Evolutionary conservation across 768 basidiomycete species (phyloP).

Genomic region (Pisolithus microcarpus): DNA sequence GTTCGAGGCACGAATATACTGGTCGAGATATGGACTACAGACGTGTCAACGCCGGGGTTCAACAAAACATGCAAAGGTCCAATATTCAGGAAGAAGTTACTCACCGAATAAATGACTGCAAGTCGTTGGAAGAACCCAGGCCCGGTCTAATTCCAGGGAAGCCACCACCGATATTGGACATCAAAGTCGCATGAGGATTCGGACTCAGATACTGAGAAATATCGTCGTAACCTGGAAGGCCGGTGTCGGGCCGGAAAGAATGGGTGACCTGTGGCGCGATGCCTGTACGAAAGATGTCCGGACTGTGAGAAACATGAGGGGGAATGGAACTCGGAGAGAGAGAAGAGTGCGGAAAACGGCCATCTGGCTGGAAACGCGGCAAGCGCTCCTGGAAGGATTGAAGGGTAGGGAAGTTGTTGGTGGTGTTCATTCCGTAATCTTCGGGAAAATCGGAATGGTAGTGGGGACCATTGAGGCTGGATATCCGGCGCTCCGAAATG

Average conservation of each 20-base stretch:
- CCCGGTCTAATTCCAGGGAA: conserved; percentile 59
- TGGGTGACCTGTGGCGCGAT: conserved; percentile 69
- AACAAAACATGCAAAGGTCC: conserved; percentile 10
- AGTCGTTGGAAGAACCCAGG: conserved; percentile 59
- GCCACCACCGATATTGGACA: conserved; percentile 56
- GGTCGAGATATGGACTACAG: conserved; percentile 69
- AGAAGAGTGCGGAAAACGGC: conserved; percentile 41
- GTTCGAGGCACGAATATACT: conserved; percentile 79
- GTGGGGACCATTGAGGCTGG: conserved; percentile 35
- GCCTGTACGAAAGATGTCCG: conserved; percentile 53
- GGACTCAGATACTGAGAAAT: conserved; percentile 50
- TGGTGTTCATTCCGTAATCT: conserved; percentile 48
- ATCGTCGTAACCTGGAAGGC: conserved; percentile 48
- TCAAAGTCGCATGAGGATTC: conserved; percentile 48
- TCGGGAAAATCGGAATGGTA: conserved; percentile 59
- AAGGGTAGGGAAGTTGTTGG: conserved; percentile 43
- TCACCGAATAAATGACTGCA: conserved; percentile 77
- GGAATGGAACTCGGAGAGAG: conserved; percentile 35
- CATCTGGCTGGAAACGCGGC: conserved; percentile 47
- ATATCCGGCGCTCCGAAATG: conserved; percentile 51
- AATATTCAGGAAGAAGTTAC: conserved; percentile 12
- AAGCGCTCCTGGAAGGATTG: conserved; percentile 57
- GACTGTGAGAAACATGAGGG: conserved; percentile 43
- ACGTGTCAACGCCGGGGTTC: conserved; percentile 10
- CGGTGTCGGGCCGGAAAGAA: conserved; percentile 46